A percentile compares a stretch with the other conserved stretches of the same genome.
phyloP scores from a whole-genome alignment of 371 early-diverging fungal genomes.

The Umbelopsis sp. region DNA sequence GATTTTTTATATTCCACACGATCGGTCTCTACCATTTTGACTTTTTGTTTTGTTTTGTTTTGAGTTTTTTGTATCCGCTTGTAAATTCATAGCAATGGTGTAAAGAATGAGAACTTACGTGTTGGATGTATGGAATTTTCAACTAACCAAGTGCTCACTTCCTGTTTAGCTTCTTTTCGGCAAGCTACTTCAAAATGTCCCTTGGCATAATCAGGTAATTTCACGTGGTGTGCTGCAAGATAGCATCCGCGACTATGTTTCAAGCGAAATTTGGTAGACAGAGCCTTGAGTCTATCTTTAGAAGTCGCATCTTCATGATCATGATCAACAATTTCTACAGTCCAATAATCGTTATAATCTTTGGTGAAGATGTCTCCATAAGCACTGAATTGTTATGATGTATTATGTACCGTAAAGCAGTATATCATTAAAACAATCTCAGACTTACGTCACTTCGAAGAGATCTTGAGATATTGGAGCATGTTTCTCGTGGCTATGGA shows the following conservation, averaged over 20 bases:
- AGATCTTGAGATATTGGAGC: slow-evolving; percentile 39
- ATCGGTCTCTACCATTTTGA: slow-evolving; percentile 24
- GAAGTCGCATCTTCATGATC: slow-evolving; percentile 26
- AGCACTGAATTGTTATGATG: slow-evolving; percentile 23
- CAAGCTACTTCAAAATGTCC: slow-evolving; percentile 93
- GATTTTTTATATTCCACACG: slow-evolving; percentile 21
- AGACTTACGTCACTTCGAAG: slow-evolving; percentile 46
- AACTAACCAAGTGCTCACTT: slow-evolving; percentile 64
- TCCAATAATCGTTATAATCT: slow-evolving; percentile 11
- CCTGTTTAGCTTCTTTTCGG: slow-evolving; percentile 58
- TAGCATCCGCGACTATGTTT: slow-evolving; percentile 59
- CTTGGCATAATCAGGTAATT: slow-evolving; percentile 27
- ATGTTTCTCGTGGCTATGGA: slow-evolving; percentile 89
- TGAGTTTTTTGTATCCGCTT: no score
- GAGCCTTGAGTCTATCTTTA: slow-evolving; percentile 45
- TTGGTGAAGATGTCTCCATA: slow-evolving; percentile 24
- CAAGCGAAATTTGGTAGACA: slow-evolving; percentile 67
- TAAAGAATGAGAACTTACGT: slow-evolving; percentile 25
- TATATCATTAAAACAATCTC: slow-evolving; percentile 9
- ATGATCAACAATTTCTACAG: slow-evolving; percentile 31
- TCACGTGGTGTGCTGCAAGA: slow-evolving; percentile 32
- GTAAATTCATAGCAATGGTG: no score
- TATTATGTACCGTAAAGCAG: background rate
- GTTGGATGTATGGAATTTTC: slow-evolving; percentile 44
- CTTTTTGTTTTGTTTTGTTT: no score